Evolutionary conservation across 1,139 yeast genomes (phyloP).

Genomic region (Kurtzmaniella quercitrusa): DNA sequence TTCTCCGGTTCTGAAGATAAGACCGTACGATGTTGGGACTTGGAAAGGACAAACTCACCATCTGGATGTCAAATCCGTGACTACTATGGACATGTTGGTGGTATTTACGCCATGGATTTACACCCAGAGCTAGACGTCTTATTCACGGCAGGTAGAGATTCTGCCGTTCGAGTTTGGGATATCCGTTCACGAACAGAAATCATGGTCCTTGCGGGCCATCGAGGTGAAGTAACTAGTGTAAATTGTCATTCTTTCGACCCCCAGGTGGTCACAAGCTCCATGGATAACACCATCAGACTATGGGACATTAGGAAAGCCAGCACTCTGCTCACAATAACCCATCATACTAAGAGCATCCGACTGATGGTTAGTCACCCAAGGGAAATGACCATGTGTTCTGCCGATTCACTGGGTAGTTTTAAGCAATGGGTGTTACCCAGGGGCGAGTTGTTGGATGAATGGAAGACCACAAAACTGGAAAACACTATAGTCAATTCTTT

Average conservation of each 20-base stretch:
- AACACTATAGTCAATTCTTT: conserved; percentile 61
- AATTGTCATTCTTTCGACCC: conserved; percentile 72
- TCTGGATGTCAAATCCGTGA: conserved; percentile 61
- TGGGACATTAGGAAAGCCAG: conserved; percentile 65
- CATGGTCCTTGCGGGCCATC: conserved; percentile 79
- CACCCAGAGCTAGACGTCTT: conserved; percentile 86
- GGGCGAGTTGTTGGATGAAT: conserved; percentile 55
- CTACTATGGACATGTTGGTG: conserved; percentile 92
- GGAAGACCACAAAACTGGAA: conserved; percentile 31
- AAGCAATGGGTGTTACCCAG: conserved; percentile 83
- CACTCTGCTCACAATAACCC: conserved; percentile 60
- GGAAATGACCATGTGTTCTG: conserved; percentile 68
- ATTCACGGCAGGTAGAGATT: conserved; percentile 90
- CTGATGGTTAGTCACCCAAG: conserved; percentile 66
- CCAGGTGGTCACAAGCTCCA: conserved; percentile 76
- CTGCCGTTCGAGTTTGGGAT: conserved; percentile 90
- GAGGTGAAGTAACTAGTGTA: conserved; percentile 67
- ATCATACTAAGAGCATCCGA: conserved; percentile 79
- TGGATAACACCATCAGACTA: conserved; percentile 77
- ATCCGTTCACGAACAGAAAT: conserved; percentile 74
- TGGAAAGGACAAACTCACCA: conserved; percentile 71
- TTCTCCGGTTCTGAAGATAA: conserved; percentile 94
- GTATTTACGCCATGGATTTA: conserved; percentile 75
- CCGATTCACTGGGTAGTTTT: conserved; percentile 75
- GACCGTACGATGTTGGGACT: conserved; percentile 94